A percentile compares a stretch with the other conserved stretches of the same genome.
These are phyloP conservation scores for Talaromyces funiculosus DNA, from an alignment of 2,329 filamentous ascomycete species.

Conservation along the genomic window DNA sequence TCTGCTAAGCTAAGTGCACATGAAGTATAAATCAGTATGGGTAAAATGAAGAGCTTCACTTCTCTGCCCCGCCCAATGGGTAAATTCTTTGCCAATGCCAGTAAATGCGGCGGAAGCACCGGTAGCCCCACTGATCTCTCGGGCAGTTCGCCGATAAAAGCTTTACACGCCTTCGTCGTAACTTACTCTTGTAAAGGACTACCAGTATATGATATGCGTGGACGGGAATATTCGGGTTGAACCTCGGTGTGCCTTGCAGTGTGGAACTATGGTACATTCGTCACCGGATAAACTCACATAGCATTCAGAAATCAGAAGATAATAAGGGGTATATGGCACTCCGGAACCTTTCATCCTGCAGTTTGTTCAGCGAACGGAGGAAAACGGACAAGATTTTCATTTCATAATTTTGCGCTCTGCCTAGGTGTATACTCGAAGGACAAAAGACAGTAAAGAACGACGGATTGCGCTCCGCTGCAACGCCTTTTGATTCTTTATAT, in stretches of 20 bases:
- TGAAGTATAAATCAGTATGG: neutral
- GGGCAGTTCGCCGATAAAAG: neutral
- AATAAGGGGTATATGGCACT: neutral
- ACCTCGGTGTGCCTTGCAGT: neutral
- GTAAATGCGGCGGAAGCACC: neutral
- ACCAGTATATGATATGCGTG: neutral
- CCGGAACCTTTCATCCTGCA: neutral
- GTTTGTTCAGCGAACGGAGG: neutral
- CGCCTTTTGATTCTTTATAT: neutral
- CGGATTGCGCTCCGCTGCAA: neutral
- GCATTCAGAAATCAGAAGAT: neutral
- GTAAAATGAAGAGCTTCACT: neutral
- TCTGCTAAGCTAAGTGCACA: neutral
- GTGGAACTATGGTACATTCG: neutral
- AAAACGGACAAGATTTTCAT: neutral
- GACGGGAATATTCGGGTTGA: neutral
- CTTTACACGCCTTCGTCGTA: neutral
- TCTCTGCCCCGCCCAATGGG: neutral
- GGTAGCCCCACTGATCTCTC: neutral
- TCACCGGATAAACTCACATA: neutral
- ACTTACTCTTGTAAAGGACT: neutral
- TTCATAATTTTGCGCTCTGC: neutral
- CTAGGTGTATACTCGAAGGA: neutral
- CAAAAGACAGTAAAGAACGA: neutral
- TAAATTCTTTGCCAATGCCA: constrained; percentile 6